Conservation (phyloP, 768 basidiomycete genomes). For the Boletales sp. region DNA sequence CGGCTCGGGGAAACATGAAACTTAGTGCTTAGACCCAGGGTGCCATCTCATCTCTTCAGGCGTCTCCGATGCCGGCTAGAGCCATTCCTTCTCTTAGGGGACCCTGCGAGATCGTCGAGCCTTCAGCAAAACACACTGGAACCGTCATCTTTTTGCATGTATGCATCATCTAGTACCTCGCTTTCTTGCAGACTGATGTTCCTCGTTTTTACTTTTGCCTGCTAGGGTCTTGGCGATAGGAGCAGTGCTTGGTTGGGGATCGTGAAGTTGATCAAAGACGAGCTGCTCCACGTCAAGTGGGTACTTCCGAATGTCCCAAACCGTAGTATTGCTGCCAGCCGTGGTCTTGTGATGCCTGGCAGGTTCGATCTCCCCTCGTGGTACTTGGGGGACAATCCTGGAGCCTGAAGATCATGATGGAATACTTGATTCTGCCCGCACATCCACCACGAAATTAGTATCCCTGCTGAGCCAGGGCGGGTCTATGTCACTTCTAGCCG, state of each 20-base stretch:
- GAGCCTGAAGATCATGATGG: constrained; percentile 60
- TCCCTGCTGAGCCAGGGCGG: constrained; percentile 75
- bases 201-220: constrained; percentile 3
- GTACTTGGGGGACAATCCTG: constrained; percentile 46
- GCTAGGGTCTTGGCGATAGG: constrained; percentile 71
- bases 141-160: constrained; percentile 92
- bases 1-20: neutral
- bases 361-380: constrained; percentile 82
- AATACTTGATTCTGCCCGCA: constrained; percentile 66
- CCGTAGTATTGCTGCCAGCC: constrained; percentile 76
- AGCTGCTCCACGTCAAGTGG: constrained; percentile 81
- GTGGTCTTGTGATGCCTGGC: constrained; percentile 60
- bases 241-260: constrained; percentile 77
- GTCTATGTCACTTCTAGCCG: constrained; percentile 73
- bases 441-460: constrained; percentile 74
- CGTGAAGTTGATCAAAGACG: constrained; percentile 60
- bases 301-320: constrained; percentile 42
- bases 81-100: constrained; percentile 20
- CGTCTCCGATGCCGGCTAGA: constrained; percentile 12
- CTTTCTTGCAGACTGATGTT: neutral
- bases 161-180: constrained; percentile 24
- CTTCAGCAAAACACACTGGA: constrained; percentile 67
- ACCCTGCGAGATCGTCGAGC: constrained; percentile 47
- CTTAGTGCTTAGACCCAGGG: neutral
- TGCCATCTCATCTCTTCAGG: neutral